Base-by-base conservation (phyloP, 2,329 filamentous ascomycete species). In the Neofusicoccum cordaticola region DNA sequence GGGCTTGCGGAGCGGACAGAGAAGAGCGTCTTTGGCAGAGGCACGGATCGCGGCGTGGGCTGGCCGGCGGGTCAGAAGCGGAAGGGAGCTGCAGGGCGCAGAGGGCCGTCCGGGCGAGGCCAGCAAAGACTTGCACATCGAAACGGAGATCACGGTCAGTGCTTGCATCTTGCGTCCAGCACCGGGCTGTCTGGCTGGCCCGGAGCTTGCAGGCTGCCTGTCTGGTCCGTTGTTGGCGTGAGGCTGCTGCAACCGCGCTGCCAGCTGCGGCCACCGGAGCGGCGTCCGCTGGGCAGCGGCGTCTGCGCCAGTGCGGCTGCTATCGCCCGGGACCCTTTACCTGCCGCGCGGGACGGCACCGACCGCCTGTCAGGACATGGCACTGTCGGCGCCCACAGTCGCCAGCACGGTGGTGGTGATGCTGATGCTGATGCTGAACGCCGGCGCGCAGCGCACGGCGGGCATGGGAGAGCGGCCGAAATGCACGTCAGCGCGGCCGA, bases 21-120 rank as follows among this genome's bases (percentile, higher is more conserved):
- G 19, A 37, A 45, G 39, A 42, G 22, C 53, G 17, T 31, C 27
- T 31, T 7, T 31, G 27, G 27, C 27, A 31, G 34, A 42, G 39
- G 53, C 53, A 58, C 53, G 39, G 53, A 58, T 45, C 53, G 39
- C 11, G 39, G 15, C 39, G 22, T 31, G 53, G 22, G 17, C 53
- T 44, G 53, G 39, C 3, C 27, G 39, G 41, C 39, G 53, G 53
- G 53, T 45, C 53, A 39, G 27, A 58, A 44, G 53, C 41, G 53
- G 39, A 58, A 58, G 39, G 53, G 53, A 58, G 39, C 39, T 27
- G 53, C 53, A 58, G 53, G 53, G 53, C 39, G 53, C 53, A 58
- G 53, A 41, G 12, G 15, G 12, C 9, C 53, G 53, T 58, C 53
- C 53, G 53, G 39, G 53, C 53, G 53, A 58, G 52, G 35, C 52